These are phyloP conservation scores for Tetracladium maxilliforme DNA, from an alignment of 2,329 filamentous ascomycete genomes.

Conservation along the genomic window DNA sequence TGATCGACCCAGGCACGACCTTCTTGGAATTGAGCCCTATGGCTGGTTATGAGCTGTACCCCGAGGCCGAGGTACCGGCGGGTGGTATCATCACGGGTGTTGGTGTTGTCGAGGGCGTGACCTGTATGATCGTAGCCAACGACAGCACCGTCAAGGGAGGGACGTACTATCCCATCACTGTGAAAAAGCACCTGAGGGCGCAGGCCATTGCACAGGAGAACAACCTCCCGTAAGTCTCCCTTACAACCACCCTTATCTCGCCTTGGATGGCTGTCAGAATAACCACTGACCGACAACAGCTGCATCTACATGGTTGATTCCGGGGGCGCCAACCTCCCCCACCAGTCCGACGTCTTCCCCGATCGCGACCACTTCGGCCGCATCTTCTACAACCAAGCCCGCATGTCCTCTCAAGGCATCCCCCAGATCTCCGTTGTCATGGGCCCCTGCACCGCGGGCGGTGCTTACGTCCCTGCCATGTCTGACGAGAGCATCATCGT, in stretches of 20 bases:
- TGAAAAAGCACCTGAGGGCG: constrained; percentile 91
- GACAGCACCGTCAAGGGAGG: constrained; percentile 96
- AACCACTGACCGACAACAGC: constrained; percentile 15
- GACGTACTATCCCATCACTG: constrained; percentile 92
- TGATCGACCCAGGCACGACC: constrained; percentile 78
- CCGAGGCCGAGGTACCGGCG: constrained; percentile 73
- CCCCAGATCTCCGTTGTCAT: constrained; percentile 93
- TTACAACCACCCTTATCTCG: background rate
- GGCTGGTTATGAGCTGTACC: constrained; percentile 75
- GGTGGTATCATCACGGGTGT: constrained; percentile 89
- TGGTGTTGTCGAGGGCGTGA: constrained; percentile 78
- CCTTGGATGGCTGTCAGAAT: constrained; percentile 2
- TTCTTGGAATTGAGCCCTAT: constrained; percentile 92
- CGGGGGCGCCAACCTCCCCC: constrained; percentile 84
- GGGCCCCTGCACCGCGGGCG: constrained; percentile 91
- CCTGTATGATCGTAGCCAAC: constrained; percentile 87
- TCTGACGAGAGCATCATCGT: constrained; percentile 97
- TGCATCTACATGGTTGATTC: constrained; percentile 97
- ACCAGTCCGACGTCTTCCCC: constrained; percentile 92
- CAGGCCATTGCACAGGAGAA: constrained; percentile 88
- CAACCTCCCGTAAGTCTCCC: constrained; percentile 41
- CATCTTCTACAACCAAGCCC: constrained; percentile 96
- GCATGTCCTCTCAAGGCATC: constrained; percentile 79
- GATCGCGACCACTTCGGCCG: constrained; percentile 86
- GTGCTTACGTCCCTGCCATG: constrained; percentile 94